A percentile compares a stretch with the other conserved stretches of the same genome.
These are phyloP conservation scores for Sparassis latifolia DNA, from an alignment of 1,284 basidiomycete genomes.

Conservation along the genomic window DNA sequence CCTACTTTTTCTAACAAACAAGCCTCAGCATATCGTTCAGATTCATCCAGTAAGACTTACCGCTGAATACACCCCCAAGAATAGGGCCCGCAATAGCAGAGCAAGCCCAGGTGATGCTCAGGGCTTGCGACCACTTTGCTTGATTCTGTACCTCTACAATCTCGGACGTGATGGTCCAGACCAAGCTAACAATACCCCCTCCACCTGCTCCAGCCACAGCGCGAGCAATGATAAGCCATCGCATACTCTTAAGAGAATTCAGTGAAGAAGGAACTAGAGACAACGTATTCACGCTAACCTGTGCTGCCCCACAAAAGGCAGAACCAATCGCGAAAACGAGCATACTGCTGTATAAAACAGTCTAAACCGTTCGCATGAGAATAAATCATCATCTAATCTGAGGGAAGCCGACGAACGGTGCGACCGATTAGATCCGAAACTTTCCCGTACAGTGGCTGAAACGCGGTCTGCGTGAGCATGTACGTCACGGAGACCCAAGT, in stretches of 20 bases:
- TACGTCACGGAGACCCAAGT: slow-evolving; percentile 82
- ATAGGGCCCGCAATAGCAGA: slow-evolving; percentile 76
- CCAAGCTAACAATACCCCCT: slow-evolving; percentile 74
- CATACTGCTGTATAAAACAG: slow-evolving; percentile 62
- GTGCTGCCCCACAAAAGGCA: slow-evolving; percentile 61
- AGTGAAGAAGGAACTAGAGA: slow-evolving; percentile 4
- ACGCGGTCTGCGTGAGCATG: slow-evolving; percentile 76
- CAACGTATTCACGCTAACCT: slow-evolving; percentile 33
- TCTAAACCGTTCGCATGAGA: slow-evolving; percentile 32
- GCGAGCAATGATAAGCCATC: slow-evolving; percentile 49
- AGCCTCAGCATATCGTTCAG: not conserved
- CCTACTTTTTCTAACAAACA: slow-evolving; percentile 15
- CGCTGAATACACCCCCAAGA: slow-evolving; percentile 71
- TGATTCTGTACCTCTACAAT: slow-evolving; percentile 62
- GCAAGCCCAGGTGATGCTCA: slow-evolving; percentile 77
- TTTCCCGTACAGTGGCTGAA: slow-evolving; percentile 73
- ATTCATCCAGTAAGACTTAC: slow-evolving; percentile 33
- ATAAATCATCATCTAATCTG: slow-evolving; percentile 1
- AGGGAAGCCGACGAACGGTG: slow-evolving; percentile 36
- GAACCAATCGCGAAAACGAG: slow-evolving; percentile 65
- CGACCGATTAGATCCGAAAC: slow-evolving; percentile 73
- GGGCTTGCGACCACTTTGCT: slow-evolving; percentile 76
- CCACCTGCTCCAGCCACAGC: slow-evolving; percentile 68
- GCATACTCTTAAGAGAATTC: slow-evolving; percentile 41
- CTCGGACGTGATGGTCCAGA: slow-evolving; percentile 79